A percentile compares a stretch with the other conserved stretches of the same genome.
These are phyloP conservation scores for Petunia secreta DNA, from an alignment of 257 asterid species.

Conservation along the genomic window DNA sequence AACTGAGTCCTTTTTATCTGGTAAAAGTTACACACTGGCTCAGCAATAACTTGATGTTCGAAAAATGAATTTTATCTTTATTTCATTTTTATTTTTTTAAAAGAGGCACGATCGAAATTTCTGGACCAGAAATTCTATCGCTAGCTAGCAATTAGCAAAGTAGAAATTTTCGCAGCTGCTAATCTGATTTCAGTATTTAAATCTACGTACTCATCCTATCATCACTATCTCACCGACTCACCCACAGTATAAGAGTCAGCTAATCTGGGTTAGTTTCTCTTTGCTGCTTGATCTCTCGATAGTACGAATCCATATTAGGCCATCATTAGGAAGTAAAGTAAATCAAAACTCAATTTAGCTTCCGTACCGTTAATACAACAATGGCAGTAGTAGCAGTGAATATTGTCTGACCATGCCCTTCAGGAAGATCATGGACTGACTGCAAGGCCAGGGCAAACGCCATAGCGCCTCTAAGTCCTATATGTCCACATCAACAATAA, in stretches of 20 bases:
- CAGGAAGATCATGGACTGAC: constrained; percentile 98
- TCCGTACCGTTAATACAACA: constrained; percentile 77
- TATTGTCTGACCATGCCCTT: constrained; percentile 97
- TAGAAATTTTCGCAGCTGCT: background rate
- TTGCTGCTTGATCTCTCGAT: constrained; percentile 15
- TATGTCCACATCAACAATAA: constrained; percentile 34
- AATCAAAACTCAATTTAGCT: constrained; percentile 21
- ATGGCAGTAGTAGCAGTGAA: constrained; percentile 99
- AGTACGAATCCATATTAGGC: background rate
- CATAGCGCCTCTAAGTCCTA: constrained; percentile 99
- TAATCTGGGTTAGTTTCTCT: background rate
- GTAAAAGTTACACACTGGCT: background rate
- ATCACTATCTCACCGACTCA: background rate
- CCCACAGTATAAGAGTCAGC: background rate
- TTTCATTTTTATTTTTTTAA: background rate
- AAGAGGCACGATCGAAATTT: background rate
- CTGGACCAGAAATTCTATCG: constrained; percentile 3
- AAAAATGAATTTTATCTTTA: background rate
- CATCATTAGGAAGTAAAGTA: constrained; percentile 11
- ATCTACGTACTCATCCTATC: background rate
- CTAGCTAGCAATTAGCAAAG: constrained; percentile 16
- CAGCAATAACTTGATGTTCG: background rate
- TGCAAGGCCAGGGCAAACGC: constrained; percentile 98
- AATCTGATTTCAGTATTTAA: background rate
- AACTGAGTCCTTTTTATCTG: background rate